Base-by-base conservation (phyloP, 1,284 basidiomycete genomes). In the Porogramme epimiltina region DNA sequence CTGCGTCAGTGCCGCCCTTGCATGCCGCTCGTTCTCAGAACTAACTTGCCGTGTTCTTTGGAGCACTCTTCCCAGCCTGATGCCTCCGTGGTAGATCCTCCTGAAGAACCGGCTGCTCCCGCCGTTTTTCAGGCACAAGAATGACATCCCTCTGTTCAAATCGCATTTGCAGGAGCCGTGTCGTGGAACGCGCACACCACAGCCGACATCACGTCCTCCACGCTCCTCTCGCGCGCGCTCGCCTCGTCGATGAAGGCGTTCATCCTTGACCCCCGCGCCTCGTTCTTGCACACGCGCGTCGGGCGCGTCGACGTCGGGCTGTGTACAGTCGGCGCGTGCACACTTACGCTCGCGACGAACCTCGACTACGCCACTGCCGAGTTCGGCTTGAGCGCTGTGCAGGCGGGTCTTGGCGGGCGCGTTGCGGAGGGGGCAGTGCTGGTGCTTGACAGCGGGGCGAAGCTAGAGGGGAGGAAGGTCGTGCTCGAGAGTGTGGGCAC, bases 131-230 rank as follows among this genome's bases (percentile, higher is more conserved):
- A 8, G 28, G 9, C 15, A 8, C 9, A 8, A 15, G 15, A 15
- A 15, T 15, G 28, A 8, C 8, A 8, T 8, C 15, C 8, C 28
- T 31, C 28, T 15, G 28, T 31, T 31, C 15, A 15, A 8, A 31
- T 15, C 8, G 15, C 28, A 8, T 67, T 82, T n/a, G n/a, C n/a
- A 10, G 84, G 85, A 24, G 75, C 88, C 20, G 74, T 89, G 4
- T 79, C 87, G 2, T 91, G 88, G 88, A 70, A 72, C 48, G 84
- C 87, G 56, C 87, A 87, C 0, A 85, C 83, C 0, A 67, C 82
- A 0, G 56, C 71, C 2, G 80, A 83, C 50, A 86, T 90, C 70
- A 83, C 72, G 1, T 75, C 78, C 4, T 76, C 83, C 0, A 83
- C 84, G 0, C 54, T 63, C 2, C 75, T 90, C 25, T 84, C 85